phyloP scores from a whole-genome alignment of 306 rosid genomes.

The Inga leiocalycina region DNA sequence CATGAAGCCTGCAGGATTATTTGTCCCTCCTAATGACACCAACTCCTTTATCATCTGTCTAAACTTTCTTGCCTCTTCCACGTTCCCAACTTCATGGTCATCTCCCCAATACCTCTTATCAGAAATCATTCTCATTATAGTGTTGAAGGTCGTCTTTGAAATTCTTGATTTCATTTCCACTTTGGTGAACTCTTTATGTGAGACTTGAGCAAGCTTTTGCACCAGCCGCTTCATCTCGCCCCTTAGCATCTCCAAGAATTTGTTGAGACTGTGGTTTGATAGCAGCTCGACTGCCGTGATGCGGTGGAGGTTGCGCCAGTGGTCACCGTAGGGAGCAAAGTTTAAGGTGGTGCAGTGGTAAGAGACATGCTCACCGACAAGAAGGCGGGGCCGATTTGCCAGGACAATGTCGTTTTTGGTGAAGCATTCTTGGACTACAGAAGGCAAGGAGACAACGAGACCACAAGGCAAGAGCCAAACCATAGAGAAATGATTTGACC shows the following conservation, averaged over 20 bases:
- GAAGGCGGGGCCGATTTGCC: background rate
- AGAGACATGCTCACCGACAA: background rate
- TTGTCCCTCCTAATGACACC: background rate
- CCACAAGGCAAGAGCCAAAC: constrained; percentile 31
- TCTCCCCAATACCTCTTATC: constrained; percentile 52
- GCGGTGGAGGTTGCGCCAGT: constrained; percentile 78
- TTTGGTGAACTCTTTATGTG: constrained; percentile 8
- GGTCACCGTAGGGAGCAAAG: constrained; percentile 53
- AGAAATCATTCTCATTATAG: constrained; percentile 54
- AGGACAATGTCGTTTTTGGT: background rate
- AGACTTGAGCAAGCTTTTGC: constrained; percentile 15
- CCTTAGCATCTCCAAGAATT: constrained; percentile 30
- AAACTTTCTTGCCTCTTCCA: constrained; percentile 35
- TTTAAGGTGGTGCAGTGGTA: background rate
- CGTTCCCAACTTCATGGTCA: constrained; percentile 15
- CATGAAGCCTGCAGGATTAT: constrained; percentile 32
- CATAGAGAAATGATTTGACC: constrained; percentile 43
- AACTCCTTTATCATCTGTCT: constrained; percentile 23
- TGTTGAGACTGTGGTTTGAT: constrained; percentile 43
- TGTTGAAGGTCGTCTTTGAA: constrained; percentile 48
- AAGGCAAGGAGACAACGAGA: background rate
- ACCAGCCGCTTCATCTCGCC: constrained; percentile 25
- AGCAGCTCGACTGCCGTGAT: constrained; percentile 49
- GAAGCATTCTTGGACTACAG: background rate
- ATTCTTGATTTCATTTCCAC: constrained; percentile 47